These are phyloP conservation scores for Moesziomyces sp. DNA, from an alignment of 1,284 basidiomycete species.

Conservation along the genomic window DNA sequence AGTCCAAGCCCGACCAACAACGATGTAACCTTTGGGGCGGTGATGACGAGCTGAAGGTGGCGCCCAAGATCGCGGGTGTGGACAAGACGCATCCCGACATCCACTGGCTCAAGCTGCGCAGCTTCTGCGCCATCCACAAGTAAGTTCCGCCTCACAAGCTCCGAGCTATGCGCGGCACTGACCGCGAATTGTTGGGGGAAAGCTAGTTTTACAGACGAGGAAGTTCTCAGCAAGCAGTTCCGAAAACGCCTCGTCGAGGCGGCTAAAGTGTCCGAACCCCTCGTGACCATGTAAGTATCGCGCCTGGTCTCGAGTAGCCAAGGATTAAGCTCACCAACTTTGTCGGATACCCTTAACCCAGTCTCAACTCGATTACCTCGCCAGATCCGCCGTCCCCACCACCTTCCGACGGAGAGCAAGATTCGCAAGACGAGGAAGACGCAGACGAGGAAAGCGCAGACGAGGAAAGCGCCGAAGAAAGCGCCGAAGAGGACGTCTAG, in stretches of 20 bases:
- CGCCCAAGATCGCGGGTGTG: conserved; percentile 71
- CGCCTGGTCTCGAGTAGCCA: neutral
- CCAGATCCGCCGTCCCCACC: conserved; percentile 41
- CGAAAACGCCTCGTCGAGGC: conserved; percentile 74
- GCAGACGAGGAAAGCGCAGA: conserved; percentile 12
- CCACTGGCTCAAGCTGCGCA: conserved; percentile 83
- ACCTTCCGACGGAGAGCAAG: conserved; percentile 13
- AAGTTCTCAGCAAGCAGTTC: conserved; percentile 78
- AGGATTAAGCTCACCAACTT: neutral
- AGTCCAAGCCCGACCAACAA: neutral
- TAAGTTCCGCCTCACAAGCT: conserved; percentile 67
- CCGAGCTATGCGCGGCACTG: too few species aligned
- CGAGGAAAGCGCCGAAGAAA: conserved; percentile 1
- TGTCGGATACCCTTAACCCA: neutral
- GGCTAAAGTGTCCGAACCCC: conserved; percentile 75
- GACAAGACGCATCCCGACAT: conserved; percentile 87
- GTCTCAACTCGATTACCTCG: conserved; percentile 40
- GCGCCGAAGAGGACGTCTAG: too few species aligned
- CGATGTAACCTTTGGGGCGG: conserved; percentile 72
- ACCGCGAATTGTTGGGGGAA: neutral
- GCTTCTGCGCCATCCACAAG: conserved; percentile 78
- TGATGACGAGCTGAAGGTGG: conserved; percentile 76
- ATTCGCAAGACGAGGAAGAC: neutral
- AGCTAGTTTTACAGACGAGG: conserved; percentile 78
- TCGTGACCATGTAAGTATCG: conserved; percentile 80